These are phyloP conservation scores for Microdochium trichocladiopsis DNA, from an alignment of 2,329 filamentous ascomycete species.

Conservation along the genomic window DNA sequence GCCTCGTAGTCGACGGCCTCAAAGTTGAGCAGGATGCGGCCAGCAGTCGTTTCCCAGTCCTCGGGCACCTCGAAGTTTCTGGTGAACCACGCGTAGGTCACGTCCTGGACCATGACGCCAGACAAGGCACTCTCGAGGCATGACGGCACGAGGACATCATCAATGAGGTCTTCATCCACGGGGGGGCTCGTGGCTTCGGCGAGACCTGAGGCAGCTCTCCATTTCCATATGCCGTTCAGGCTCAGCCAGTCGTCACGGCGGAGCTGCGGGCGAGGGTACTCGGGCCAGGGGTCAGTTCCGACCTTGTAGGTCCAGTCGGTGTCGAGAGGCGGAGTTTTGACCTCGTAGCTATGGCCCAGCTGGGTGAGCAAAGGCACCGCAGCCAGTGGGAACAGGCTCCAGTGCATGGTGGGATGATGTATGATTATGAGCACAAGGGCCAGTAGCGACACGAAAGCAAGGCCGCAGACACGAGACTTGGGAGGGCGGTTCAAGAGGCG, in stretches of 20 bases:
- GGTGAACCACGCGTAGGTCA: conserved; percentile 40
- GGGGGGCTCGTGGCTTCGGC: conserved; percentile 12
- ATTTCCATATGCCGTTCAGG: conserved; percentile 54
- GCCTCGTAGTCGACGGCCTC: conserved; percentile 52
- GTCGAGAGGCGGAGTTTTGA: conserved; percentile 33
- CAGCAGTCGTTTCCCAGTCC: conserved; percentile 29
- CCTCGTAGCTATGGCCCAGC: conserved; percentile 16
- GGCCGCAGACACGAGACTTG: background rate
- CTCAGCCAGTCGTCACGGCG: conserved; percentile 45
- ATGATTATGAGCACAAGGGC: background rate
- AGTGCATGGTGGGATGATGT: background rate
- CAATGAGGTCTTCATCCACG: conserved; percentile 16
- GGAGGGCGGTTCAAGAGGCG: background rate
- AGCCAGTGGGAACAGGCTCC: background rate
- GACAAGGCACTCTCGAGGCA: conserved; percentile 40
- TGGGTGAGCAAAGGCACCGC: background rate
- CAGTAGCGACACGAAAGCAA: background rate
- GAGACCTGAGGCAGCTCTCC: conserved; percentile 23
- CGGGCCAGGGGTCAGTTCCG: conserved; percentile 47
- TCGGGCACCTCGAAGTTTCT: conserved; percentile 42
- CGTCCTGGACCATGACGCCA: conserved; percentile 34
- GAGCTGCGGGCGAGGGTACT: conserved; percentile 51
- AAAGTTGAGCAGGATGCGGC: conserved; percentile 44
- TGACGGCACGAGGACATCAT: conserved; percentile 34
- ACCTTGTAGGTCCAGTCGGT: conserved; percentile 46